Percentiles rank a stretch among this genome's conserved stretches.
Evolutionary conservation across 352 stramenopile species (phyloP).

Genomic region (Globisporangium sylvaticum): DNA sequence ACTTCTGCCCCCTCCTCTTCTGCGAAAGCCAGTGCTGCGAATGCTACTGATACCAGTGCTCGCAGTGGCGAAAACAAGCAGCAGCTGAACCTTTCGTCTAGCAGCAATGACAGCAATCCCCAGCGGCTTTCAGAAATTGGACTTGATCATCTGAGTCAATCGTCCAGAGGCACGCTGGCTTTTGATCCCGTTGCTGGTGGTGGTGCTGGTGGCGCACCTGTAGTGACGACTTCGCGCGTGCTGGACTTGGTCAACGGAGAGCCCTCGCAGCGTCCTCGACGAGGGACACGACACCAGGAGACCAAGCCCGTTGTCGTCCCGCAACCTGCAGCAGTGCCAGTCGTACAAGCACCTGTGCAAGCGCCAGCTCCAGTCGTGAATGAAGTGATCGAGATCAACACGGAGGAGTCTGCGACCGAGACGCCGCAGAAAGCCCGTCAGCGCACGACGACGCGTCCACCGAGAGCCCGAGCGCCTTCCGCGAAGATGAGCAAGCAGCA

Average conservation of each 20-base stretch:
- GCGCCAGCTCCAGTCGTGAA: neutral
- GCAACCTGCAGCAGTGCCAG: neutral
- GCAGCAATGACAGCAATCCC: neutral
- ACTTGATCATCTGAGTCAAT: neutral
- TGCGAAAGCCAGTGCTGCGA: neutral
- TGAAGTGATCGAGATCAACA: constrained; percentile 14
- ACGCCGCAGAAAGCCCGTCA: constrained; percentile 3
- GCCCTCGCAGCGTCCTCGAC: neutral
- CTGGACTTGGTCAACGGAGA: neutral
- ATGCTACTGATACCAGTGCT: neutral
- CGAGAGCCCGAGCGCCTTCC: neutral
- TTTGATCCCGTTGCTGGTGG: neutral
- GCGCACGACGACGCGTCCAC: neutral
- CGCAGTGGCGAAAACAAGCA: neutral
- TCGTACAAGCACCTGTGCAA: neutral
- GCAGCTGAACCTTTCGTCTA: neutral
- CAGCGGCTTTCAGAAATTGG: too few relatives aligned
- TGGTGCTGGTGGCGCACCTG: too few relatives aligned
- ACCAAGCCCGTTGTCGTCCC: neutral
- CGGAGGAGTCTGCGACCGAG: constrained; percentile 9
- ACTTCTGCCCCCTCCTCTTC: neutral
- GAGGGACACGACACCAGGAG: neutral
- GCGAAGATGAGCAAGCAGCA: neutral
- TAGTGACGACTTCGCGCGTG: neutral
- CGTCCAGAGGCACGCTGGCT: neutral